Evolutionary conservation across 1,139 yeast genomes (phyloP), one percentile per base, ranked within the genome.

Genomic region (Insectozyma bohioensis): DNA sequence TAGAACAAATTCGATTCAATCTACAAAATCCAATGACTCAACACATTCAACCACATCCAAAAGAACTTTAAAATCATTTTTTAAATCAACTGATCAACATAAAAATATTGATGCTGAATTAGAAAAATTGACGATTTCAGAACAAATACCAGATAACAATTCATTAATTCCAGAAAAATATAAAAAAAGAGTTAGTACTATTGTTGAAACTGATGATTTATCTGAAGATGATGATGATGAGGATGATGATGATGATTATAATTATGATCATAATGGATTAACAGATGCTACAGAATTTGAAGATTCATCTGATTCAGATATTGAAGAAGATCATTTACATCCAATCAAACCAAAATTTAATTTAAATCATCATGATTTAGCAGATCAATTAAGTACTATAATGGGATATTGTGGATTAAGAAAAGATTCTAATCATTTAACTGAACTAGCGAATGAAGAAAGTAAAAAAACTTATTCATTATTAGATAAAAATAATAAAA

Each of bases 371-470:
- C 39, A 43, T 18, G 46, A 43, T 28, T 35, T 51, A 20, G 43
- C 46, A 0, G 41, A 55, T 5, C 65, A 57, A 31, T 43, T 61
- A 12, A 49, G 56, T 4, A 46, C 57, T 5, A 47, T 63, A 11
- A 61, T 62, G 61, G 65, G 58, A n/a, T 59, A 56, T 41, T 63
- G 67, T 39, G 67, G 67, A 0, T 37, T 61, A 6, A 34, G 29
- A 17, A 31, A 26, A 9, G 28, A 34, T 15, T 22, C 44, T 42
- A 13, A 37, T 24, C 41, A 45, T 26, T 42, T 58, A 19, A 48
- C 48, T 2, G 55, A 46, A 5, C 34, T 46, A 3, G 69, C 68
- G 9, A 53, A 61, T 38, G 63, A 61, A 32, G 70, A 62, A 39
- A 39, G 45, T 6, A 29, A 34, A 34, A 28, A 53, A 11, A 63